These are phyloP conservation scores for Penicillium angulare DNA, from an alignment of 495 filamentous ascomycete genomes.

Conservation along the genomic window DNA sequence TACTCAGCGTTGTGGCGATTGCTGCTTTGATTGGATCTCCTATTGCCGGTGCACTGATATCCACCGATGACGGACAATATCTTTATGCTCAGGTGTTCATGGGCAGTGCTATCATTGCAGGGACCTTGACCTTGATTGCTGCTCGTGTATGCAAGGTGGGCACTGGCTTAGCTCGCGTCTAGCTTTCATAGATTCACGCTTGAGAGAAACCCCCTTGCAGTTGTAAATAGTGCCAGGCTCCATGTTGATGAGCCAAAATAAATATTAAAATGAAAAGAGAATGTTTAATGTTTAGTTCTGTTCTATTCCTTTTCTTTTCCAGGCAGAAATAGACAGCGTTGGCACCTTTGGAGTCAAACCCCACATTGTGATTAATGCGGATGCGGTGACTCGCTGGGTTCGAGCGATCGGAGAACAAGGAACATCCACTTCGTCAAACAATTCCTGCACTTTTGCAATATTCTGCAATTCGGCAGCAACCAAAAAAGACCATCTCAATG, in stretches of 20 bases:
- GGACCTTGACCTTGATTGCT: conserved; percentile 40
- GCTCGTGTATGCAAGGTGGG: conserved; percentile 48
- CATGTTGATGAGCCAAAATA: too few relatives aligned
- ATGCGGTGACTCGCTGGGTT: conserved; percentile 9
- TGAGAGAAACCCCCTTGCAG: conserved; percentile 1
- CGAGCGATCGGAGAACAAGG: too few relatives aligned
- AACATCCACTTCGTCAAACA: too few relatives aligned
- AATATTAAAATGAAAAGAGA: too few relatives aligned
- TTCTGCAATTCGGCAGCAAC: too few relatives aligned
- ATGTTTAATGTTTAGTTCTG: too few relatives aligned
- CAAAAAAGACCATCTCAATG: too few relatives aligned
- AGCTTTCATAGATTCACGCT: conserved; percentile 4
- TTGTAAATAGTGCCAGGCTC: not conserved
- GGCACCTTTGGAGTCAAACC: not conserved
- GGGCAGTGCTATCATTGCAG: conserved; percentile 49
- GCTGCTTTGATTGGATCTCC: conserved; percentile 73
- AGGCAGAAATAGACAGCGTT: too few relatives aligned
- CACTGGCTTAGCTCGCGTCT: conserved; percentile 26
- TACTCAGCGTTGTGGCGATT: conserved; percentile 71
- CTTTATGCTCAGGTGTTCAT: conserved; percentile 57
- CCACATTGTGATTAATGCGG: conserved; percentile 10
- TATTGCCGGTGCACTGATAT: conserved; percentile 64
- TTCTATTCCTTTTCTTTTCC: too few relatives aligned
- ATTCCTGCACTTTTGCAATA: too few relatives aligned
- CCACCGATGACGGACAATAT: conserved; percentile 50